phyloP scores from a whole-genome alignment of 2,329 filamentous ascomycete species.

The Diaporthe sp. region DNA sequence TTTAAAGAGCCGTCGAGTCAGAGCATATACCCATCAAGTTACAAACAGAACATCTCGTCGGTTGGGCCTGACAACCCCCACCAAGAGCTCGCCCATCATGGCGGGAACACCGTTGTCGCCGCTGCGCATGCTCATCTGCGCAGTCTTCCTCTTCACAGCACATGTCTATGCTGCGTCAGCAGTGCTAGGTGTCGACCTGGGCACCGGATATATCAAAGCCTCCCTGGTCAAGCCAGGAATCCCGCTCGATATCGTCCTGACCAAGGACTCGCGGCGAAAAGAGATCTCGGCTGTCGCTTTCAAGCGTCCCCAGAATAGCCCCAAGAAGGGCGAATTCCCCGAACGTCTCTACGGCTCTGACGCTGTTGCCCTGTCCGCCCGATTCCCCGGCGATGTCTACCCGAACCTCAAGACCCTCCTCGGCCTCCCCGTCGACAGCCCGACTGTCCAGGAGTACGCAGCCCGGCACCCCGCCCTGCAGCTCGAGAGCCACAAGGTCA shows the following conservation, averaged over 20 bases:
- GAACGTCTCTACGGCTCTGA: slow-evolving; percentile 94
- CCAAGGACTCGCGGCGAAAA: slow-evolving; percentile 97
- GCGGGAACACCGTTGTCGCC: slow-evolving; percentile 48
- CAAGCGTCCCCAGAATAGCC: slow-evolving; percentile 80
- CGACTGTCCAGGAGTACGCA: slow-evolving; percentile 76
- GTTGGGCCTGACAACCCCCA: slow-evolving; percentile 29
- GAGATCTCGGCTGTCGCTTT: slow-evolving; percentile 92
- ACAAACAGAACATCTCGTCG: background rate
- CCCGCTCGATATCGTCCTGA: slow-evolving; percentile 96
- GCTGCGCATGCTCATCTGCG: slow-evolving; percentile 49
- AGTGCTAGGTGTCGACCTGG: slow-evolving; percentile 92
- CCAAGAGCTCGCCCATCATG: slow-evolving; percentile 47
- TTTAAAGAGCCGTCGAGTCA: slow-evolving; percentile 10
- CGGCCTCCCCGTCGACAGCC: slow-evolving; percentile 73
- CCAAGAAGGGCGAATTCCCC: slow-evolving; percentile 76
- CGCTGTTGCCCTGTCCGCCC: slow-evolving; percentile 84
- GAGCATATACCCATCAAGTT: background rate
- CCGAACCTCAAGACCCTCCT: slow-evolving; percentile 92
- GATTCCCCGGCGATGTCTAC: slow-evolving; percentile 94
- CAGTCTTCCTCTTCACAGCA: slow-evolving; percentile 55
- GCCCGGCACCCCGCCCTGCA: slow-evolving; percentile 82
- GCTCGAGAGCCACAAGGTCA: slow-evolving; percentile 67
- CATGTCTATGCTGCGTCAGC: slow-evolving; percentile 70
- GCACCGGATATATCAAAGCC: slow-evolving; percentile 97
- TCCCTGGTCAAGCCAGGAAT: slow-evolving; percentile 96